These are phyloP conservation scores for Oryza glumipatula DNA, from an alignment of 176 grass and related monocot species.

Conservation along the genomic window DNA sequence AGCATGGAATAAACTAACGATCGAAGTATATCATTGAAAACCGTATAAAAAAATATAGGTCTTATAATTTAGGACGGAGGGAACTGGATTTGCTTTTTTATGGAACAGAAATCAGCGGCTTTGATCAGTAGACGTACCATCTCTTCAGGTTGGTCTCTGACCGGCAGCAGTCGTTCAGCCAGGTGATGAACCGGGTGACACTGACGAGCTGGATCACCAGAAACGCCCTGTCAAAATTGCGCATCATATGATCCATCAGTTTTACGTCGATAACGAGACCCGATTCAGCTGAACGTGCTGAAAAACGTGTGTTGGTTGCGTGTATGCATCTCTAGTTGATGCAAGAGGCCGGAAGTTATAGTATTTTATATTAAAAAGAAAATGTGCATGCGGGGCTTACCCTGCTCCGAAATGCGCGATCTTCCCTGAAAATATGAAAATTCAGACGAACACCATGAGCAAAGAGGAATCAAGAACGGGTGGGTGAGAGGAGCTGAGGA, in stretches of 20 bases:
- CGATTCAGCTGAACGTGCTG: not conserved
- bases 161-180: constrained; percentile 89
- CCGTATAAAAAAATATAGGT: too few species aligned
- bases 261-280: not conserved
- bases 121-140: constrained; percentile 57
- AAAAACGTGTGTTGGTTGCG: not conserved
- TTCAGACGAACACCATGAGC: not conserved
- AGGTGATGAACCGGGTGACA: constrained; percentile 85
- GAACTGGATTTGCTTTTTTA: too few species aligned
- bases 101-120: too few species aligned
- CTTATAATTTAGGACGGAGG: too few species aligned
- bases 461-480: not conserved
- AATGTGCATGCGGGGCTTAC: constrained; percentile 40
- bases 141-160: constrained; percentile 64
- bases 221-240: constrained; percentile 67
- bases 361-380: too few species aligned
- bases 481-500: not conserved
- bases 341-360: too few species aligned
- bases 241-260: not conserved
- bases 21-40: too few species aligned
- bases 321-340: too few species aligned
- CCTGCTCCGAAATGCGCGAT: constrained; percentile 92
- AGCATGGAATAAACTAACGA: too few species aligned
- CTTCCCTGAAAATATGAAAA: constrained; percentile 59
- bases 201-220: constrained; percentile 94